Conservation (phyloP, 768 basidiomycete species). For the Tylopilus felleus region DNA sequence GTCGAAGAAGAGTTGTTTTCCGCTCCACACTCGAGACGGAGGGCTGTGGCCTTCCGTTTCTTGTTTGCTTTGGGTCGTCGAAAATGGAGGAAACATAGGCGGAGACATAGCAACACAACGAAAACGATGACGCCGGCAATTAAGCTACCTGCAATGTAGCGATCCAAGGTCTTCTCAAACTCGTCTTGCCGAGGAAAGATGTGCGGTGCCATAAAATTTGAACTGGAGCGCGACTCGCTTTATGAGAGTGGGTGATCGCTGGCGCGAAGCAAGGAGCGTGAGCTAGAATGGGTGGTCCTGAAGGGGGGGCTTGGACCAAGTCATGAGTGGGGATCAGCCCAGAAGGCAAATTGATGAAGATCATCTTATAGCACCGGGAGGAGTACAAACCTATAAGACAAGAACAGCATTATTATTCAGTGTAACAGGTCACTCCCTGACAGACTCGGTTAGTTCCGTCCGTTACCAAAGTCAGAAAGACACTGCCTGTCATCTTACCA, state of each 20-base stretch:
- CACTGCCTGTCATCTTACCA: not conserved
- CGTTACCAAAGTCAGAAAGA: conserved; percentile 5
- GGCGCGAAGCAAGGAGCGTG: conserved; percentile 9
- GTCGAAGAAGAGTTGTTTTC: not conserved
- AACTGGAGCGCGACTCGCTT: not conserved
- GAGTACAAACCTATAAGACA: not conserved
- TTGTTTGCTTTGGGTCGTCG: conserved; percentile 39
- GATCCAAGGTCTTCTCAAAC: not conserved
- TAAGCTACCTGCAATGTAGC: conserved; percentile 51
- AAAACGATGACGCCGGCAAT: conserved; percentile 7
- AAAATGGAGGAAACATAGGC: conserved; percentile 35
- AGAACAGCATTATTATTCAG: not conserved
- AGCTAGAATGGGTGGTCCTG: conserved; percentile 1
- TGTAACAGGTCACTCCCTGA: not conserved
- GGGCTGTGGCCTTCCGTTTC: conserved; percentile 40
- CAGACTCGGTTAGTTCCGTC: conserved; percentile 6
- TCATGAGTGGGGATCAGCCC: conserved; percentile 1
- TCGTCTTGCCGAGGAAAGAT: conserved; percentile 8
- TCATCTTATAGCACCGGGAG: not conserved
- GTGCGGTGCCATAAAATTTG: conserved; percentile 19
- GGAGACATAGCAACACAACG: conserved; percentile 30
- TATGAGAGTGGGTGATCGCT: not conserved
- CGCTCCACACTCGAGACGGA: conserved; percentile 19
- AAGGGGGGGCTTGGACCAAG: not conserved
- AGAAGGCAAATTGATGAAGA: not conserved